phyloP scores from a whole-genome alignment of 2,329 filamentous ascomycete species.

The Aspergillus sp. region DNA sequence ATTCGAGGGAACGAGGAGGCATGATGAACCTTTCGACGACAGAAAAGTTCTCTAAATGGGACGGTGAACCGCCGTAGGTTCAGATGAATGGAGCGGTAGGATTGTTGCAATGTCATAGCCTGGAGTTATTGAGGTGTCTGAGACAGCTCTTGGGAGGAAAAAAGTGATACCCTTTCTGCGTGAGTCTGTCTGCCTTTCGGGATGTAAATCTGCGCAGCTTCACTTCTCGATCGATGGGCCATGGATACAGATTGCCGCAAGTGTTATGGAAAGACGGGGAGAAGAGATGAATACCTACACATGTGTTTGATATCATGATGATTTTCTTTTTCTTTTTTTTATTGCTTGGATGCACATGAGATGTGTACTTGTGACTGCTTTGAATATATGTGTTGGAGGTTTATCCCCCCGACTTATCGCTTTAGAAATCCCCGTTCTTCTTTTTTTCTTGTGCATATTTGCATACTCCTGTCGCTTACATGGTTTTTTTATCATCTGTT shows the following conservation, averaged over 20 bases:
- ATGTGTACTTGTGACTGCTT: conserved; percentile 22
- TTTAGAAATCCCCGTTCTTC: conserved; percentile 29
- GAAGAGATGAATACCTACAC: conserved; percentile 26
- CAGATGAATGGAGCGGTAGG: conserved; percentile 24
- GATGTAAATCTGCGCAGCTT: conserved; percentile 39
- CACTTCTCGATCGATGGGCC: conserved; percentile 31
- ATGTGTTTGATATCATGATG: conserved; percentile 32
- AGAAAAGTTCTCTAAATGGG: conserved; percentile 25
- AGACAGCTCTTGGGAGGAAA: conserved; percentile 40
- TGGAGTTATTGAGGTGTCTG: conserved; percentile 42
- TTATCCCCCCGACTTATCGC: conserved; percentile 32
- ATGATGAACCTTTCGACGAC: conserved; percentile 24
- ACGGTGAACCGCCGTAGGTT: conserved; percentile 31
- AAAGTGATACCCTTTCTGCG: conserved; percentile 46
- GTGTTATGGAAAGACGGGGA: conserved; percentile 20
- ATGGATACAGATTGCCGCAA: conserved; percentile 29
- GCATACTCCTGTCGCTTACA: conserved; percentile 11
- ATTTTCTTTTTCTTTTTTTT: conserved; percentile 23
- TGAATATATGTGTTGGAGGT: conserved; percentile 29
- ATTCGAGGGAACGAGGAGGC: conserved; percentile 10
- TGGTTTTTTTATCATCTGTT: conserved; percentile 7
- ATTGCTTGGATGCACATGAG: conserved; percentile 23
- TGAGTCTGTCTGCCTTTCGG: conserved; percentile 41
- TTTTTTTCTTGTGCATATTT: conserved; percentile 8
- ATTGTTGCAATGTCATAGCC: conserved; percentile 29